These are phyloP conservation scores for Rhizophagus sp. DNA, from an alignment of 192 early-diverging fungal species.

Conservation along the genomic window DNA sequence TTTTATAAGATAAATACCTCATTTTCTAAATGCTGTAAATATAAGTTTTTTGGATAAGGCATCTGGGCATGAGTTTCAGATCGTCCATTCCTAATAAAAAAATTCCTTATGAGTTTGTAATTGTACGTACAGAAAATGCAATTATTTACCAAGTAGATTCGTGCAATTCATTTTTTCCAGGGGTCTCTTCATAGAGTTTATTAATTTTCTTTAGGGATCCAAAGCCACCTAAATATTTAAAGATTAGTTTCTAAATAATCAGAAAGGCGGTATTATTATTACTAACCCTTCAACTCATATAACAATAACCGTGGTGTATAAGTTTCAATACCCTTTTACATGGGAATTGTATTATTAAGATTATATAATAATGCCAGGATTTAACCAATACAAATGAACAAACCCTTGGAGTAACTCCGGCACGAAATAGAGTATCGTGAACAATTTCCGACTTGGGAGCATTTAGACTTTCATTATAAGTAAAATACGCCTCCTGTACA, in stretches of 20 bases:
- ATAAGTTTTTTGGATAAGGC: constrained; percentile 29
- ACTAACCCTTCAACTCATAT: constrained; percentile 75
- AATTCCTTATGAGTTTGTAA: not conserved
- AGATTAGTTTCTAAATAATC: not conserved
- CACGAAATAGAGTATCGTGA: constrained; percentile 61
- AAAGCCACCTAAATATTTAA: constrained; percentile 37
- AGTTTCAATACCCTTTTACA: constrained; percentile 59
- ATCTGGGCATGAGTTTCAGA: constrained; percentile 2
- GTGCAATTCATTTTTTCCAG: constrained; percentile 40
- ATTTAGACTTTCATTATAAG: constrained; percentile 37
- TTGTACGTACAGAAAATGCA: not conserved
- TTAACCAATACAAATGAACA: not conserved
- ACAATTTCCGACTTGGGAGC: constrained; percentile 45
- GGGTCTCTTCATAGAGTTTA: constrained; percentile 40
- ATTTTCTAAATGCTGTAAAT: constrained; percentile 6
- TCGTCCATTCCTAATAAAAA: constrained; percentile 1
- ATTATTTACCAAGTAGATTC: constrained; percentile 39
- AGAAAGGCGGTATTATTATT: not conserved
- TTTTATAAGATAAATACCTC: not conserved
- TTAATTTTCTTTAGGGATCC: constrained; percentile 45
- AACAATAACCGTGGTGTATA: constrained; percentile 79
- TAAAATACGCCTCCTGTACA: constrained; percentile 52
- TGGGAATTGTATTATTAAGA: too few species aligned
- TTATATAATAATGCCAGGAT: not conserved
- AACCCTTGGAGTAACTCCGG: constrained; percentile 48